Percentiles rank a stretch among this genome's conserved stretches.
Conservation (phyloP, 805 yeast species). For the Hemisphaericaspora nanyangensis region DNA sequence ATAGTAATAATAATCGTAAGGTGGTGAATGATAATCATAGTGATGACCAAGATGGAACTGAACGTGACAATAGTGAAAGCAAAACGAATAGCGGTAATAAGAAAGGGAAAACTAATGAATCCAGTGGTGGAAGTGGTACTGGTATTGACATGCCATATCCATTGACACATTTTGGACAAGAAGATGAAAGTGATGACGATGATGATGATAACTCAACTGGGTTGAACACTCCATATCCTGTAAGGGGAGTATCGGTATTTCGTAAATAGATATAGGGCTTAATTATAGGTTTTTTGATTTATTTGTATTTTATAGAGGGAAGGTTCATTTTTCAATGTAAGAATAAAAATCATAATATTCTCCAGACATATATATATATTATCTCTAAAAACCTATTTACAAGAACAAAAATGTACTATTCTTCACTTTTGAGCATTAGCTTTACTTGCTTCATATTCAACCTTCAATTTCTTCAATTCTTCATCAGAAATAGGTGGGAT, state of each 20-base stretch:
- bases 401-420: no score
- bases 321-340: no score
- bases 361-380: no score
- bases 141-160: not conserved
- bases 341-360: no score
- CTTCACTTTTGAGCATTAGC: not conserved
- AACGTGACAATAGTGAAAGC: not conserved
- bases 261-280: constrained; percentile 4
- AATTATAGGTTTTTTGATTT: no score
- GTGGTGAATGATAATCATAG: not conserved
- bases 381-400: no score
- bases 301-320: no score
- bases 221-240: constrained; percentile 24
- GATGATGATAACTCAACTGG: not conserved
- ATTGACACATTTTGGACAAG: not conserved
- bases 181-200: constrained; percentile 1
- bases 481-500: constrained; percentile 86
- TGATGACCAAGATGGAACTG: not conserved
- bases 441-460: constrained; percentile 54
- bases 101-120: not conserved
- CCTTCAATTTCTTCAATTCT: constrained; percentile 66
- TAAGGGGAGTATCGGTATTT: constrained; percentile 27
- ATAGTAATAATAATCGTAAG: not conserved
- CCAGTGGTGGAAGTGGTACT: not conserved
- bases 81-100: no score